Percentiles rank a stretch among this genome's conserved stretches.
Evolutionary conservation across 2,329 filamentous ascomycete species (phyloP).

Genomic region (Aspergillus cejpii): DNA sequence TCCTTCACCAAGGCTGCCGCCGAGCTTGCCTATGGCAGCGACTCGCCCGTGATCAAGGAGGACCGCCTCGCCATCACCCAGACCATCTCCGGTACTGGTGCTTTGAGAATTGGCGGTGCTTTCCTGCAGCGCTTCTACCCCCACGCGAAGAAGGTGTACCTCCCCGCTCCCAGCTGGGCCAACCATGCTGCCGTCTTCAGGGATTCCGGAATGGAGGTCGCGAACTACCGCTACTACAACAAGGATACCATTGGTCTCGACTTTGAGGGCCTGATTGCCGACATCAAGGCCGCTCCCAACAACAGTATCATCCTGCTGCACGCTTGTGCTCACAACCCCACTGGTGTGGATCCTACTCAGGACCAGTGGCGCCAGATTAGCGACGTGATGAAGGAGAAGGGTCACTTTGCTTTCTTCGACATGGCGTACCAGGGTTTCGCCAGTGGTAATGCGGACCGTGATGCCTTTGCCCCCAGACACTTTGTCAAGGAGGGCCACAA

Average conservation of each 20-base stretch:
- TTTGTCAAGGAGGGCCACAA: constrained; percentile 91
- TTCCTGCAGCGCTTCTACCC: constrained; percentile 92
- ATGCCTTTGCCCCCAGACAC: constrained; percentile 88
- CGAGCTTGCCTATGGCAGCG: constrained; percentile 78
- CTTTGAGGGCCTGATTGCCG: constrained; percentile 85
- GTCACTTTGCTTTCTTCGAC: constrained; percentile 95
- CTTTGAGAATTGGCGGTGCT: constrained; percentile 85
- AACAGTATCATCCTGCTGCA: constrained; percentile 89
- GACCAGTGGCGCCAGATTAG: constrained; percentile 93
- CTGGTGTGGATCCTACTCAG: constrained; percentile 84
- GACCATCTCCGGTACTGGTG: constrained; percentile 96
- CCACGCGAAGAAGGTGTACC: constrained; percentile 89
- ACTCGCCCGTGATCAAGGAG: constrained; percentile 66
- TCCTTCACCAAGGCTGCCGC: constrained; percentile 90
- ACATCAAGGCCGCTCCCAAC: constrained; percentile 81
- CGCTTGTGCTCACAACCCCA: constrained; percentile 96
- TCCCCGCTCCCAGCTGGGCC: constrained; percentile 93
- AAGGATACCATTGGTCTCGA: constrained; percentile 97
- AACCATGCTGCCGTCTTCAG: constrained; percentile 97
- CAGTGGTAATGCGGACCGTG: constrained; percentile 81
- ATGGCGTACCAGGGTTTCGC: constrained; percentile 99
- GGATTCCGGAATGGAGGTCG: constrained; percentile 82
- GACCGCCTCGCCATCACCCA: constrained; percentile 85
- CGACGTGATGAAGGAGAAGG: constrained; percentile 73
- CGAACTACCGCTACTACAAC: constrained; percentile 98